A percentile compares a stretch with the other conserved stretches of the same genome.
Conservation (phyloP, 2,329 filamentous ascomycete genomes). For the Colletotrichum sp. region DNA sequence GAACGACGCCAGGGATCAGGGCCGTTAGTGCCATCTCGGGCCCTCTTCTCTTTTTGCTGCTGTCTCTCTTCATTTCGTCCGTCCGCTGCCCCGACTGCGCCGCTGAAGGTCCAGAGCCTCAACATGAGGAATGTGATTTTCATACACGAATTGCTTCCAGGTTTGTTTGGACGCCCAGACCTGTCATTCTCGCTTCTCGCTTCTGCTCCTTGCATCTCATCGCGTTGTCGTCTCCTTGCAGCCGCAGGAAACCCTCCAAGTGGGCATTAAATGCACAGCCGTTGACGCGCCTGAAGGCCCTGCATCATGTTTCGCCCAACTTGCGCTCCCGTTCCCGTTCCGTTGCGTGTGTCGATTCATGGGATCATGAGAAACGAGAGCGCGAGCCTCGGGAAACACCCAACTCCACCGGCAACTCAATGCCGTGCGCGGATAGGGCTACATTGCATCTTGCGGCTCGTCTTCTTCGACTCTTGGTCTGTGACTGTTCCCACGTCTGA, state of each 20-base stretch:
- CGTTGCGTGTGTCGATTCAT: not conserved
- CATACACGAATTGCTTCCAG: not conserved
- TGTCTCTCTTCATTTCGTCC: not conserved
- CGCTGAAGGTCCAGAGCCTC: not conserved
- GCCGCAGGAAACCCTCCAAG: not conserved
- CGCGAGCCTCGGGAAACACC: not conserved
- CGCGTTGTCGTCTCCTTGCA: not conserved
- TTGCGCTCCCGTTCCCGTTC: not conserved
- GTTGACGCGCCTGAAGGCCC: not conserved
- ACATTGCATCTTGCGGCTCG: not conserved
- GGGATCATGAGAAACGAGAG: not conserved
- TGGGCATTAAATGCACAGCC: not conserved
- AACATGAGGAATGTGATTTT: not conserved
- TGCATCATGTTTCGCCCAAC: constrained; percentile 4
- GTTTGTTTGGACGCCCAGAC: constrained; percentile 13
- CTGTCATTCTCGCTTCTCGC: not conserved
- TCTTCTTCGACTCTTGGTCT: not conserved
- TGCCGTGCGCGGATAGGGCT: not conserved
- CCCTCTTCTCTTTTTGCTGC: not conserved
- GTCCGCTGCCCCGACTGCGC: not conserved
- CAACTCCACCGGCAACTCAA: not conserved
- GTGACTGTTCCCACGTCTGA: not conserved
- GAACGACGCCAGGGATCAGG: constrained; percentile 3
- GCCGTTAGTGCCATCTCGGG: not conserved
- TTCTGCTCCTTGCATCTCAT: not conserved